Conservation (phyloP, 208 protist genomes). For the Leishmania martiniquensis region DNA sequence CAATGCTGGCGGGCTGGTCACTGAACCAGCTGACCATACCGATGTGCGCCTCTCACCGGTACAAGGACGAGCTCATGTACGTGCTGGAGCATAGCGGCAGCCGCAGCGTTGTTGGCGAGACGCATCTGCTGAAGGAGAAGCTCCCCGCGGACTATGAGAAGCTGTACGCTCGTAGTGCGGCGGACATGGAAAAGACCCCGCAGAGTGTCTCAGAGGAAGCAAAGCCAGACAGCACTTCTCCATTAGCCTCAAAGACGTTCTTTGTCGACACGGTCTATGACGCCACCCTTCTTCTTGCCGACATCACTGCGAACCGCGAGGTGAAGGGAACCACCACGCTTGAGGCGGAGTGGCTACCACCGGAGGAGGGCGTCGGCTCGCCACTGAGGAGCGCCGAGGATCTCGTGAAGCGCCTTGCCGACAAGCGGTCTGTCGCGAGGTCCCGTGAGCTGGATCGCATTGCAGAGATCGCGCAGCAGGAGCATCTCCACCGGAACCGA, state of each 20-base stretch:
- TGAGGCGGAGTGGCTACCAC: constrained; percentile 26
- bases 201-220: not conserved
- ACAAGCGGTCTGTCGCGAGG: constrained; percentile 9
- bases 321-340: not conserved
- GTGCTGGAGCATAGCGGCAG: constrained; percentile 79
- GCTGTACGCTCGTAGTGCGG: constrained; percentile 36
- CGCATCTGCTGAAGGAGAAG: constrained; percentile 50
- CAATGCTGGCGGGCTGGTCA: constrained; percentile 75
- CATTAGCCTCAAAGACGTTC: constrained; percentile 34
- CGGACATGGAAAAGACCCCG: constrained; percentile 25
- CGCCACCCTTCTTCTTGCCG: constrained; percentile 6
- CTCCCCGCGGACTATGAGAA: constrained; percentile 57
- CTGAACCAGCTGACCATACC: constrained; percentile 79
- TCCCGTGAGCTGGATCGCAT: constrained; percentile 20
- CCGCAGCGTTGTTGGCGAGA: constrained; percentile 63
- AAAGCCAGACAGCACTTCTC: not conserved
- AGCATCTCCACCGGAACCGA: constrained; percentile 29
- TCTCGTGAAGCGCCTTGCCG: constrained; percentile 31
- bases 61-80: constrained; percentile 80
- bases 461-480: constrained; percentile 24
- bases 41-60: constrained; percentile 72
- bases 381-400: constrained; percentile 38
- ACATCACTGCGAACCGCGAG: constrained; percentile 1
- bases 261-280: constrained; percentile 46
- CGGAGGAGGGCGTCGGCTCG: constrained; percentile 11